phyloP scores from a whole-genome alignment of 768 basidiomycete species.

The Cystobasidiopsis lactophilus region DNA sequence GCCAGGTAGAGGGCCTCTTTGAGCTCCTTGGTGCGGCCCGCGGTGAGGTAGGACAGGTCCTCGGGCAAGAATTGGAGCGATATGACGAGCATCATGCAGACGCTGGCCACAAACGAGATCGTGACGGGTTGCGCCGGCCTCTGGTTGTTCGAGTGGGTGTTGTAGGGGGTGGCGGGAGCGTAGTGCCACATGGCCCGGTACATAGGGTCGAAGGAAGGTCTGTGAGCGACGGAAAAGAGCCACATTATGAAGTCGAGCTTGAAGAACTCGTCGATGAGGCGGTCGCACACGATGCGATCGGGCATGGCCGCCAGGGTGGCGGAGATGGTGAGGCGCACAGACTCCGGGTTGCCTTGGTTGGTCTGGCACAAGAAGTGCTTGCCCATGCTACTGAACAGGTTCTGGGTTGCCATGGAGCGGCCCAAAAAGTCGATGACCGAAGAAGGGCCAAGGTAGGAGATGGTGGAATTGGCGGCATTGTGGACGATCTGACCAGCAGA shows the following conservation, averaged over 20 bases:
- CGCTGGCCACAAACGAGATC: neutral
- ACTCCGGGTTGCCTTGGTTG: too few species aligned
- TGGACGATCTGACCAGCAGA: too few species aligned
- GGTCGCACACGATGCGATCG: neutral
- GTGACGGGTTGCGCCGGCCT: neutral
- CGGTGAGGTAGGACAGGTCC: neutral
- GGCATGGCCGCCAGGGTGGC: too few species aligned
- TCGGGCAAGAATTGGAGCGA: neutral
- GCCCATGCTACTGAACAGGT: too few species aligned
- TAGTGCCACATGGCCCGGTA: neutral
- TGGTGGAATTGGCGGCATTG: too few species aligned
- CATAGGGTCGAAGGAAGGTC: neutral
- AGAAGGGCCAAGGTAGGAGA: too few species aligned
- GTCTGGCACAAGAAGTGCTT: too few species aligned
- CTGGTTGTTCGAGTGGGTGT: neutral
- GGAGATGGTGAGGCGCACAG: too few species aligned
- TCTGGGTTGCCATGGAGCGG: too few species aligned
- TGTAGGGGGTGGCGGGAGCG: neutral
- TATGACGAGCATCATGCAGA: neutral
- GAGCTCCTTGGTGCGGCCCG: neutral
- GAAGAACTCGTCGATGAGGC: neutral
- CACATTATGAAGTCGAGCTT: neutral
- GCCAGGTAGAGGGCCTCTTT: neutral
- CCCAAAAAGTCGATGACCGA: too few species aligned
- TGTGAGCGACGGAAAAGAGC: neutral